Base-by-base conservation (phyloP, 2,329 filamentous ascomycete species). In the Aspergillus ochraceoroseus region DNA sequence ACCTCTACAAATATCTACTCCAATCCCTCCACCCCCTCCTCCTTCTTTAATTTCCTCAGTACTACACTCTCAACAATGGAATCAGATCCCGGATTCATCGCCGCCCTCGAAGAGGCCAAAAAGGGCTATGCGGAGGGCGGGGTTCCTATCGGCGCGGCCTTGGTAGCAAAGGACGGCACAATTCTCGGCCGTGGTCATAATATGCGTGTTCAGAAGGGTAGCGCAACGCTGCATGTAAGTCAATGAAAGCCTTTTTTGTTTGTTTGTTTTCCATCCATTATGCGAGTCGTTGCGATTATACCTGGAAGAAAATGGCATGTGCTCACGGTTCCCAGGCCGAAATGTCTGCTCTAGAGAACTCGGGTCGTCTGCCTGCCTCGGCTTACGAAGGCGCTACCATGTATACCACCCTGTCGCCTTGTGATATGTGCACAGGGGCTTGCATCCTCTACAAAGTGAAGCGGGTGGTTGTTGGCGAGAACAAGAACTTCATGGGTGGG, bases 391-490 rank as follows among this genome's bases (percentile, higher is more conserved):
- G 80, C 19, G 76, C 81, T 23, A 88, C 83, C n/a, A 87, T 89
- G 82, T 89, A 85, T 65, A 89, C 85, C 2, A 87, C 84, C 0
- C 70, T 89, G 5, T 85, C 82, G 2, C 85, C 84, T 0, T 89
- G 85, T 61, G 82, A 86, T 57, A 88, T 88, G 84, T 89, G 82
- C 63, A 87, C 84, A 3, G 84, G 85, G 6, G 83, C 84, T 2
- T 87, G 83, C 55, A 68, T 89, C 44, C 72, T 88, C 44, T 89
- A 87, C 70, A 83, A 83, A 55, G 75, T 89, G 43, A 72, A 75
- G 32, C 75, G 84, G 14, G 83, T 88, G 2, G 83, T 89, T 19
- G 77, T 89, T 52, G 85, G 82, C 32, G 85, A 89, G 68, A 87
- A 88, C 65, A 77, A 77, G 56, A 87, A 76, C 13, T 88, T 85